Conservation (phyloP, 2,329 filamentous ascomycete genomes). For the Nothophoma quercina region DNA sequence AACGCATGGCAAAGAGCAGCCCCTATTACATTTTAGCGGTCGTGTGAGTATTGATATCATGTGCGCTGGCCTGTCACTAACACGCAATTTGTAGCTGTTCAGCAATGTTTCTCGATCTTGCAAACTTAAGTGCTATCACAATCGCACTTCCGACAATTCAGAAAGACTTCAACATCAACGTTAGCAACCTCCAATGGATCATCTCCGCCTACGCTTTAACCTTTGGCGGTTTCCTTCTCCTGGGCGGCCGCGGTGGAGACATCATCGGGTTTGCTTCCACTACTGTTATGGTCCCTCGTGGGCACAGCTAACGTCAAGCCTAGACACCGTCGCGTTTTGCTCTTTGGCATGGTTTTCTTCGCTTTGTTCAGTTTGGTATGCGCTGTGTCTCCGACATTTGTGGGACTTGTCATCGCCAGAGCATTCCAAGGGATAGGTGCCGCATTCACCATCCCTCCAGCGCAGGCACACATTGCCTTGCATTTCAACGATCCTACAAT, state of each 20-base stretch:
- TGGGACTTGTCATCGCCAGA: not conserved
- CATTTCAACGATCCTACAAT: not conserved
- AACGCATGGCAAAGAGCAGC: not conserved
- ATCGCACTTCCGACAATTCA: not conserved
- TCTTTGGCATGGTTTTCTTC: slow-evolving; percentile 10
- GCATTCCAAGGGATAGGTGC: slow-evolving; percentile 4
- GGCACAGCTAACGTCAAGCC: not conserved
- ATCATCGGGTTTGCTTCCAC: slow-evolving; percentile 1
- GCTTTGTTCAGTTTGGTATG: slow-evolving; percentile 3
- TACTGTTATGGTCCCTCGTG: not conserved
- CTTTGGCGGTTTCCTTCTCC: slow-evolving; percentile 10
- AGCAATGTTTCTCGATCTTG: not conserved
- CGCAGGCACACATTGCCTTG: slow-evolving; percentile 3
- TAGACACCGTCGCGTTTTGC: slow-evolving; percentile 1
- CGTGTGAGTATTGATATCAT: not conserved
- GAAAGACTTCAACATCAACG: slow-evolving; percentile 1
- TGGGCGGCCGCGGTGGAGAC: slow-evolving; percentile 11
- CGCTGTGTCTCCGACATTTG: not conserved
- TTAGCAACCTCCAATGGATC: slow-evolving; percentile 7
- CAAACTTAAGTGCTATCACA: not conserved
- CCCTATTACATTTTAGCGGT: not conserved
- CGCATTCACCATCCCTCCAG: slow-evolving; percentile 10
- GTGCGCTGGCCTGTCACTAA: not conserved
- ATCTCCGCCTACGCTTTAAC: slow-evolving; percentile 11
- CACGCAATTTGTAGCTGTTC: not conserved